Conservation (phyloP, 805 yeast genomes). For the Scheffersomyces amazonensis region DNA sequence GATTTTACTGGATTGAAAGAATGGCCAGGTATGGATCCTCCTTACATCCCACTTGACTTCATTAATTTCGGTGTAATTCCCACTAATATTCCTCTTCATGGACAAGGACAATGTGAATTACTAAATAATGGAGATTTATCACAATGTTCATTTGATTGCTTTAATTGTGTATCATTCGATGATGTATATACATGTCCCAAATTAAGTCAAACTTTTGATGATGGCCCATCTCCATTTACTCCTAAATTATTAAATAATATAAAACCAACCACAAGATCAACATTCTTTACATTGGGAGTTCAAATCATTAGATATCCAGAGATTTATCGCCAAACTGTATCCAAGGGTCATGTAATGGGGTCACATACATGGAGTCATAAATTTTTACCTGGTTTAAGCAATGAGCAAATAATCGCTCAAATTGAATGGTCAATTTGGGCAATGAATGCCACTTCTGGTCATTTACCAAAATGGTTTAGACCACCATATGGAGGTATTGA, state of each 20-base stretch:
- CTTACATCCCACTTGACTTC: slow-evolving; percentile 78
- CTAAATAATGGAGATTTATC: slow-evolving; percentile 3
- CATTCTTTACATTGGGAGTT: slow-evolving; percentile 84
- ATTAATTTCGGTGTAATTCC: slow-evolving; percentile 59
- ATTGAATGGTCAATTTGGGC: slow-evolving; percentile 97
- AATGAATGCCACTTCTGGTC: slow-evolving; percentile 88
- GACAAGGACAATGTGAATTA: slow-evolving; percentile 57
- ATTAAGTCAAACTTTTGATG: slow-evolving; percentile 89
- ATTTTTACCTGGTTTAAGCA: slow-evolving; percentile 71
- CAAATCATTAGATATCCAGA: slow-evolving; percentile 79
- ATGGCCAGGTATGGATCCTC: slow-evolving; percentile 91
- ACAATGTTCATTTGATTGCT: slow-evolving; percentile 82
- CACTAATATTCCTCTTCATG: slow-evolving; percentile 38
- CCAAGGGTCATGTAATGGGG: slow-evolving; percentile 74
- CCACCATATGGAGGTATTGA: slow-evolving; percentile 98
- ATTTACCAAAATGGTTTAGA: slow-evolving; percentile 88
- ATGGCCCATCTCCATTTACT: slow-evolving; percentile 85
- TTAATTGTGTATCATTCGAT: slow-evolving; percentile 69
- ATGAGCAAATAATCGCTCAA: slow-evolving; percentile 84
- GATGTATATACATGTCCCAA: slow-evolving; percentile 74
- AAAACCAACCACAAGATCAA: slow-evolving; percentile 44
- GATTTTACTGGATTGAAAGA: slow-evolving; percentile 67
- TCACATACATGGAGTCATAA: slow-evolving; percentile 94
- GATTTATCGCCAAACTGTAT: slow-evolving; percentile 53
- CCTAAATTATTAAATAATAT: slow-evolving; percentile 54